Conservation (phyloP, 192 early-diverging fungal genomes). For the Coemansia sp. region DNA sequence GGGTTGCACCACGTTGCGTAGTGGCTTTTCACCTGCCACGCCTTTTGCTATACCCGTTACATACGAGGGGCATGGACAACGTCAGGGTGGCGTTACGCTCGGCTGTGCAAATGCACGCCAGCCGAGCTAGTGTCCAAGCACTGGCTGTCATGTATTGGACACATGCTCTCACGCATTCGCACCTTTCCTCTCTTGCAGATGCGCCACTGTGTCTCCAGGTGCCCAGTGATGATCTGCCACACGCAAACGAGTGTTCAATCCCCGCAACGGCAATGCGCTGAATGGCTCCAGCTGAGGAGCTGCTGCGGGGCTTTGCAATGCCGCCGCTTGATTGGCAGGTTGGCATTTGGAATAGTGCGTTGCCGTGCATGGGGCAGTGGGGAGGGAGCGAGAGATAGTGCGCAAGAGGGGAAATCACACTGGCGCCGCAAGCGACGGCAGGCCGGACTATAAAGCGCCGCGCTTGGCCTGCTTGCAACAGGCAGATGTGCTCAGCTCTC, state of each 20-base stretch:
- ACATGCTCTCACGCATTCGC: neutral
- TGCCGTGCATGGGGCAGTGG: neutral
- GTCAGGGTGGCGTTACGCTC: neutral
- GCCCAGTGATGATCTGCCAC: neutral
- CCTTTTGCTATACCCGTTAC: neutral
- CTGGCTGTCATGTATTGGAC: neutral
- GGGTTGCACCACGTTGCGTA: neutral
- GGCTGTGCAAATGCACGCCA: neutral
- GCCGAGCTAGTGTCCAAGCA: neutral
- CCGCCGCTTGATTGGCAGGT: neutral
- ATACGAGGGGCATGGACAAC: neutral
- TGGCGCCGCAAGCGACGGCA: neutral
- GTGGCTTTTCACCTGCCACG: neutral
- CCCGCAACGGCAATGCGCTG: neutral
- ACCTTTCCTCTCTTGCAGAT: neutral
- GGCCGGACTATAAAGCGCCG: neutral
- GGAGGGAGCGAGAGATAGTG: neutral
- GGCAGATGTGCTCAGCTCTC: neutral
- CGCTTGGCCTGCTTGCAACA: neutral
- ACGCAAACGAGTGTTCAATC: neutral
- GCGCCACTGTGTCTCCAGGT: neutral
- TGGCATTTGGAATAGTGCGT: neutral
- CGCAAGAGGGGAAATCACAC: neutral
- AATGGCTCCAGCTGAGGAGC: neutral
- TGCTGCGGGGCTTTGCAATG: neutral